These are phyloP conservation scores for Botryotinia narcissicola DNA, from an alignment of 2,329 filamentous ascomycete species.

Conservation along the genomic window DNA sequence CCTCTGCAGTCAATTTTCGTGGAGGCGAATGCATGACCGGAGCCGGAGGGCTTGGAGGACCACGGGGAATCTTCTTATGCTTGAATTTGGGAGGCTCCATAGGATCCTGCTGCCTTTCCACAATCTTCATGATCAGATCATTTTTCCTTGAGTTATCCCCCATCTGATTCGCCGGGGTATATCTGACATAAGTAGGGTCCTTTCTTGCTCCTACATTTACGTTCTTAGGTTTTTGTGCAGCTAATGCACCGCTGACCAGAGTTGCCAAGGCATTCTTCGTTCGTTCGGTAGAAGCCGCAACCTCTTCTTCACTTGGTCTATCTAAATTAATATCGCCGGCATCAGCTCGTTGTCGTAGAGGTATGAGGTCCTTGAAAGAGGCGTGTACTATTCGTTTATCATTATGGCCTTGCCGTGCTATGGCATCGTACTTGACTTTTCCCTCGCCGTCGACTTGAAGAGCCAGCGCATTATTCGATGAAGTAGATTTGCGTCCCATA, in stretches of 20 bases:
- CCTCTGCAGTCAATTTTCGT: constrained; percentile 90
- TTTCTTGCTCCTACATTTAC: constrained; percentile 76
- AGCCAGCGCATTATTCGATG: constrained; percentile 81
- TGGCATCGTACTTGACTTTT: constrained; percentile 94
- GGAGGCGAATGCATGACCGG: constrained; percentile 95
- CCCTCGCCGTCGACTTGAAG: constrained; percentile 88
- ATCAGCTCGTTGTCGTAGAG: constrained; percentile 86
- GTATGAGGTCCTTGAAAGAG: constrained; percentile 95
- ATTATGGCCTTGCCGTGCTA: constrained; percentile 83
- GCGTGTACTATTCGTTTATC: constrained; percentile 85
- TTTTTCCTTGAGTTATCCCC: constrained; percentile 81
- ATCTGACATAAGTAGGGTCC: constrained; percentile 90
- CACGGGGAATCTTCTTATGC: constrained; percentile 95
- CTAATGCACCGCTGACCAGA: constrained; percentile 80
- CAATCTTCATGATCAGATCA: constrained; percentile 97
- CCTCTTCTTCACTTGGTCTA: constrained; percentile 79
- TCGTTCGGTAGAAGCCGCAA: constrained; percentile 78
- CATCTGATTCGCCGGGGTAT: constrained; percentile 97
- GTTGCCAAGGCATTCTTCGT: constrained; percentile 83
- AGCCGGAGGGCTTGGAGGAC: constrained; percentile 86
- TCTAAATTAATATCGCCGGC: constrained; percentile 87
- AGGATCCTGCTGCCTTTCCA: constrained; percentile 87
- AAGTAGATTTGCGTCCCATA: constrained; percentile 77
- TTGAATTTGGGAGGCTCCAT: constrained; percentile 99
- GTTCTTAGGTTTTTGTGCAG: constrained; percentile 94